A percentile compares a stretch with the other conserved stretches of the same genome.
Conservation (phyloP, 805 yeast species). For the Metschnikowia picachoensis region DNA sequence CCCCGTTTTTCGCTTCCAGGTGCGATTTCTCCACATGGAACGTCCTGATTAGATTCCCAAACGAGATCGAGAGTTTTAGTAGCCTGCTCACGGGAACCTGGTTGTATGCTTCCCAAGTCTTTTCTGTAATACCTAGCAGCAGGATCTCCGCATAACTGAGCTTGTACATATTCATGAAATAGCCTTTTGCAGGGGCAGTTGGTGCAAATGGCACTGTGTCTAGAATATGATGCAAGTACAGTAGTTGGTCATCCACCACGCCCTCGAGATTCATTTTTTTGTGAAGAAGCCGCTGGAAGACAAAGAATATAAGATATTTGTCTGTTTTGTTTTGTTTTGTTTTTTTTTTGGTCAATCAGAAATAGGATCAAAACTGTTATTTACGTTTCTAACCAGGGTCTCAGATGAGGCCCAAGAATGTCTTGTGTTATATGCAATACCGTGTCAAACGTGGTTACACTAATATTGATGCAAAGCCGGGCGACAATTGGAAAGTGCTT, state of each 20-base stretch:
- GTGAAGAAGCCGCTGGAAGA: background rate
- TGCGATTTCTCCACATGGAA: constrained; percentile 33
- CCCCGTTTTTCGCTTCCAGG: constrained; percentile 21
- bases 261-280: constrained; percentile 13
- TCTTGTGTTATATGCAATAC: no score
- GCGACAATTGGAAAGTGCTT: no score
- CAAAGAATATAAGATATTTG: no score
- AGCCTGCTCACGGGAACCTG: constrained; percentile 37
- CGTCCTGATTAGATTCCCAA: constrained; percentile 39
- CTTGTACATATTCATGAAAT: constrained; percentile 33
- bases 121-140: constrained; percentile 20
- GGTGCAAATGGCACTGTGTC: constrained; percentile 33
- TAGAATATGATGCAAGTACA: constrained; percentile 25
- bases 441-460: no score
- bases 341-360: background rate
- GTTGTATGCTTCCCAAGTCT: constrained; percentile 16
- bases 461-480: no score
- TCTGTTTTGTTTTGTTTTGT: background rate
- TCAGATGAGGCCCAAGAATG: background rate
- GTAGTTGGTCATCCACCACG: constrained; percentile 26
- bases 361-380: no score
- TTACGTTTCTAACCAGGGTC: background rate
- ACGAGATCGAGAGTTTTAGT: constrained; percentile 38
- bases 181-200: constrained; percentile 12
- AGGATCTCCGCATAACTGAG: constrained; percentile 22